Evolutionary conservation across 2,329 filamentous ascomycete species (phyloP), one percentile per base, ranked within the genome.

Genomic region (Xylaria sp.): DNA sequence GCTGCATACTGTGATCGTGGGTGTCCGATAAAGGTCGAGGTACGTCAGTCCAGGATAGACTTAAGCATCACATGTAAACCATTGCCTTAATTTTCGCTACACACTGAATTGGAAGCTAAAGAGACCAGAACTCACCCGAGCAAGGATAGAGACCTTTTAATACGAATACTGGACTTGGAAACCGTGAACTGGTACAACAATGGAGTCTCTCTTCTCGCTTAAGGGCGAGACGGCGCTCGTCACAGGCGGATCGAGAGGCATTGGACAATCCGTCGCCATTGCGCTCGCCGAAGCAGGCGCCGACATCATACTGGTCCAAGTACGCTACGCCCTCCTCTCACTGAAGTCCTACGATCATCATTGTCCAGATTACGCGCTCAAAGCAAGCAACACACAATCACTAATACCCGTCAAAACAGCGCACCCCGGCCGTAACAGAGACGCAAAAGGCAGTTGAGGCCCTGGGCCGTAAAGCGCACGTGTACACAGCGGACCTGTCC

Each of bases 401-500:
- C 65, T 67, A 59, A 66, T 25, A 58, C 17, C 7, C 13, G 2
- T 20, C 7, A 27, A 50, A 20, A 36, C 61, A 85, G 83, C 78
- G 84, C 55, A 81, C 83, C 66, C 78, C 79, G 15, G 75, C 76
- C 17, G 77, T 77, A 33, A 81, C 79, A 3, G 74, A 70, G 22
- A 94, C 92, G 9, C 87, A 88, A 73, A 77, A 86, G 45, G 82
- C 84, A 13, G 85, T 94, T 73, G 85, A 88, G 75, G 81, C 84
- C 44, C 85, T 93, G 6, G 90, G 89, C 67, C 89, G 91, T 71
- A 89, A 87, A 76, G 88, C 85, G 50, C 81, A 79, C 63, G 88
- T 94, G 75, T 92, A 92, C 81, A 87, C 84, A 1, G 89, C 88
- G 20, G 91, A 95, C 79, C 87, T 94, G 29, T 83, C 88, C 44